A percentile compares a stretch with the other conserved stretches of the same genome.
phyloP scores from a whole-genome alignment of 345 rosid genomes.

The Gossypium raimondii region DNA sequence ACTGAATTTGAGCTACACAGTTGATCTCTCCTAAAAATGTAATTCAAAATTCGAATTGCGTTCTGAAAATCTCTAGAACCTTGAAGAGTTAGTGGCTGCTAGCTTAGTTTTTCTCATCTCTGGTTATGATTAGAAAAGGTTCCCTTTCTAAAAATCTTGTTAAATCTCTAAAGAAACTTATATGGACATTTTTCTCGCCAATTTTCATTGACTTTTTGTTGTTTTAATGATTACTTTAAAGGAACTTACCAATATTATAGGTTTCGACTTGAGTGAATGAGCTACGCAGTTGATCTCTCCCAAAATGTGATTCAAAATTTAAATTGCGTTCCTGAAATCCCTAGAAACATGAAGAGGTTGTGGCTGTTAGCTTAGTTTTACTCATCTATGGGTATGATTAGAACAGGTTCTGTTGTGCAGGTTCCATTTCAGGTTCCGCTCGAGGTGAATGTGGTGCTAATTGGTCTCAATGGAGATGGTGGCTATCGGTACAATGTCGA shows the following conservation, averaged over 20 bases:
- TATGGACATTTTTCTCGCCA: background rate
- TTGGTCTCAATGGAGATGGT: conserved; percentile 88
- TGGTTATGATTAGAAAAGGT: conserved; percentile 1
- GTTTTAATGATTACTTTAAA: background rate
- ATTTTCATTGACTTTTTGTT: background rate
- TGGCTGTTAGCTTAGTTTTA: background rate
- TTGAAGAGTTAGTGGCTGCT: background rate
- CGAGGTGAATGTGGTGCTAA: conserved; percentile 82
- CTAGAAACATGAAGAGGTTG: background rate
- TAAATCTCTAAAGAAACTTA: background rate
- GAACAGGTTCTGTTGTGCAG: conserved; percentile 32
- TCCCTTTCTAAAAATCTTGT: conserved; percentile 1
- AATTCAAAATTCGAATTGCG: background rate
- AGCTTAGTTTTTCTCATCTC: background rate
- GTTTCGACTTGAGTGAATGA: background rate
- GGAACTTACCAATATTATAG: background rate
- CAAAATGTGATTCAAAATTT: background rate
- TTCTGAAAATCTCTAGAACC: conserved; percentile 4
- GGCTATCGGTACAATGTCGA: conserved; percentile 73
- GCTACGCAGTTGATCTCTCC: background rate
- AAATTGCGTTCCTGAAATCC: background rate
- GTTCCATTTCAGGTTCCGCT: conserved; percentile 97
- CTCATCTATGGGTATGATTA: conserved; percentile 1
- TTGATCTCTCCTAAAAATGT: background rate
- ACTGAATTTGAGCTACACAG: background rate